Percentiles rank a stretch among this genome's conserved stretches.
phyloP scores from a whole-genome alignment of 2,329 filamentous ascomycete genomes.

The Lasiodiplodia sp. region DNA sequence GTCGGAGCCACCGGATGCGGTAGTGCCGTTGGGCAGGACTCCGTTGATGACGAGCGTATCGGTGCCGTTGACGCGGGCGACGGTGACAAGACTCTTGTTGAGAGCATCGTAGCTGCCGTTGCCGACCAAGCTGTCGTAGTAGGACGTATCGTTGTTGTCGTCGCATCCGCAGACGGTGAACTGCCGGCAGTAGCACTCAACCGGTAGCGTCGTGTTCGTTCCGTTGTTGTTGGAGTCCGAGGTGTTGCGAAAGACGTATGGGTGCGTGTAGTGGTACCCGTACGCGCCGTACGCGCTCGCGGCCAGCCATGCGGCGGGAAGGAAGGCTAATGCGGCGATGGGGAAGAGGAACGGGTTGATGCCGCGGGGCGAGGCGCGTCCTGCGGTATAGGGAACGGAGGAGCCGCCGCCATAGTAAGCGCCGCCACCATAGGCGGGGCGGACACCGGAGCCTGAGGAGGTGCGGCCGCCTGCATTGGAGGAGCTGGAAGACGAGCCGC shows the following conservation, averaged over 20 bases:
- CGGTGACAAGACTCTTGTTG: conserved; percentile 68
- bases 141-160: conserved; percentile 65
- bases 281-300: conserved; percentile 61
- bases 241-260: conserved; percentile 61
- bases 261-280: conserved; percentile 65
- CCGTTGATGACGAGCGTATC: conserved; percentile 75
- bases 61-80: conserved; percentile 69
- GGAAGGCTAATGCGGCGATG: conserved; percentile 60
- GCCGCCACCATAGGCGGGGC: conserved; percentile 67
- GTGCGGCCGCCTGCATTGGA: conserved; percentile 52
- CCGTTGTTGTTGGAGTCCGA: conserved; percentile 54
- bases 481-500: conserved; percentile 26
- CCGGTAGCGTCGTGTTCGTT: conserved; percentile 65
- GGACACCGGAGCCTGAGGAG: conserved; percentile 63
- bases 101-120: conserved; percentile 63
- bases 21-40: conserved; percentile 69
- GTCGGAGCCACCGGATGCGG: conserved; percentile 49
- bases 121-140: conserved; percentile 66
- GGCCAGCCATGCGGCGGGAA: conserved; percentile 69
- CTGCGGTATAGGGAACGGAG: conserved; percentile 65
- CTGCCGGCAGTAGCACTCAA: conserved; percentile 67
- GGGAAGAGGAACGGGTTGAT: conserved; percentile 62
- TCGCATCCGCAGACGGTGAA: conserved; percentile 72
- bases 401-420: conserved; percentile 70
- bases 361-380: conserved; percentile 54